These are phyloP conservation scores for Houttuynia cordata DNA, from an alignment of 164 flowering plant genomes.

Conservation along the genomic window DNA sequence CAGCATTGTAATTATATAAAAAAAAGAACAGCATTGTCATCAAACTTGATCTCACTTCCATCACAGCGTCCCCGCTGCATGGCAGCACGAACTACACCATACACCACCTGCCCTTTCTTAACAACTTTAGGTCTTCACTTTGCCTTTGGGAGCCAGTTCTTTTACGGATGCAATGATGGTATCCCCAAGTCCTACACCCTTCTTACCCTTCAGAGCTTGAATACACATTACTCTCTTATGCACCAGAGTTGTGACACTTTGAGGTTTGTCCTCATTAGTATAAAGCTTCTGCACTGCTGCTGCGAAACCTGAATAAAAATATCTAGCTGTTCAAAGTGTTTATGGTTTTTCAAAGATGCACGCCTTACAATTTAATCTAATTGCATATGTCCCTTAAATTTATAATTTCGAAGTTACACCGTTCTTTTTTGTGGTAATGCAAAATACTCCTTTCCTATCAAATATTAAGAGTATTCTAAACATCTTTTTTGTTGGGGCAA, in stretches of 20 bases:
- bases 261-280: conserved; percentile 85
- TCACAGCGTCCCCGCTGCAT: conserved; percentile 79
- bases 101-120: conserved; percentile 52
- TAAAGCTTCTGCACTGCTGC: conserved; percentile 73
- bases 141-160: conserved; percentile 82
- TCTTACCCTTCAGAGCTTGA: conserved; percentile 64
- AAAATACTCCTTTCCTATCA: too few species aligned
- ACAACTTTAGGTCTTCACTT: conserved; percentile 53
- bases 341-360: too few species aligned
- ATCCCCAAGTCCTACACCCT: conserved; percentile 86
- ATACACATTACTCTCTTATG: conserved; percentile 77
- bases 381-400: too few species aligned
- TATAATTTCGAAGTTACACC: too few species aligned
- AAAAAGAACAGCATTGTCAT: too few species aligned
- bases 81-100: conserved; percentile 87
- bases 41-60: conserved; percentile 83
- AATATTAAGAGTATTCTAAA: too few species aligned
- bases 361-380: too few species aligned
- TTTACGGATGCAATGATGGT: conserved; percentile 78
- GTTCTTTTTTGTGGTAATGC: too few species aligned
- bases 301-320: background rate
- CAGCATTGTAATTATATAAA: too few species aligned
- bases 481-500: too few species aligned
- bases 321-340: too few species aligned
- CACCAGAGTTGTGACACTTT: conserved; percentile 89